Base-by-base conservation (phyloP, 495 filamentous ascomycete genomes). In the Parathielavia hyrcaniae region DNA sequence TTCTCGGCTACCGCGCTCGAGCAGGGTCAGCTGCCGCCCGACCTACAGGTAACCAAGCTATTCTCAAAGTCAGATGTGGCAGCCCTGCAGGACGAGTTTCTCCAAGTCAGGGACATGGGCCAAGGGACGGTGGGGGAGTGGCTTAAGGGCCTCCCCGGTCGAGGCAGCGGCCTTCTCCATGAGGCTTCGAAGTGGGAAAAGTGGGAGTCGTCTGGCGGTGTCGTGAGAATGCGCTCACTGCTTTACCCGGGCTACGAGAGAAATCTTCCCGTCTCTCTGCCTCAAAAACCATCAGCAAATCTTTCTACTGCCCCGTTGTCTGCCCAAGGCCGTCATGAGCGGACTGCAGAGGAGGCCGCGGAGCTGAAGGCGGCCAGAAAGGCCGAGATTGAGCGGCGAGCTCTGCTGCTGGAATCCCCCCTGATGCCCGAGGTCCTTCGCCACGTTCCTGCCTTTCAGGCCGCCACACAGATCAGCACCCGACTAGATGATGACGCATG, bases 161-260 rank as follows among this genome's bases (percentile, higher is more conserved):
- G 79, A 55, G 83, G 86, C n/a, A 80, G 78, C 57, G 74, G 81
- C 34, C 54, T 73, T 17, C 76, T 79, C 39, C 71, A 74, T 23
- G 83, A 88, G 61, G 73, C 81, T 19, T 71, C 77, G 20, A 81
- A 83, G 30, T 90, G 87, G 83, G 88, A 90, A 65, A 82, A 79
- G 51, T 91, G 83, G 79, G 83, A 86, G 53, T 69, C 69, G 16
- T 68, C 70, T 50, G 76, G 79, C n/a, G 77, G 78, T 19, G 43
- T 79, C 56, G 41, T 41, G 13, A 69, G 65, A 60, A 73, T 78
- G 65, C 65, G 61, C n/a, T 67, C 60, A 5, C 53, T 61, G n/a
- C 55, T 69, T 8, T 64, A 71, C 39, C 69, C 68, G 16, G 64
- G 63, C 19, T 55, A 63, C 22, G 34, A 44, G 7, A 45, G 50